phyloP scores from a whole-genome alignment of 371 early-diverging fungal genomes.

The Apophysomyces sp. region DNA sequence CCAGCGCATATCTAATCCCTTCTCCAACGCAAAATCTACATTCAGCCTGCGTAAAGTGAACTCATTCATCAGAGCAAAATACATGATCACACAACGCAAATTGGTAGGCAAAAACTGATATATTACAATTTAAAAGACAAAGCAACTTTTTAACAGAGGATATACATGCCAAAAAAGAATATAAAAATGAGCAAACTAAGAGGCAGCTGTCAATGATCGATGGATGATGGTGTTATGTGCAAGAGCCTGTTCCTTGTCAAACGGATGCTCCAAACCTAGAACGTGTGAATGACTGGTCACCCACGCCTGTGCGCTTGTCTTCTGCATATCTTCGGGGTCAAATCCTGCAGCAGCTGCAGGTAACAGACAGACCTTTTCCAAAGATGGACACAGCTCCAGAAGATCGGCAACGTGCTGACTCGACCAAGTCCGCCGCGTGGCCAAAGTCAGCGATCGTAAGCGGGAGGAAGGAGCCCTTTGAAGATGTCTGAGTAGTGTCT shows the following conservation, averaged over 20 bases:
- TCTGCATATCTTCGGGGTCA: conserved; percentile 6
- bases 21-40: too few relatives aligned
- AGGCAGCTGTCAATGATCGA: neutral
- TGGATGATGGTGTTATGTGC: conserved; percentile 10
- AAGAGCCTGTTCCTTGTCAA: neutral
- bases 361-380: conserved; percentile 24
- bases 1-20: too few relatives aligned
- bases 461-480: conserved; percentile 4
- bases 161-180: neutral
- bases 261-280: neutral
- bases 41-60: too few relatives aligned
- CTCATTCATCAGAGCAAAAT: too few relatives aligned
- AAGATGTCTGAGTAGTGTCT: conserved; percentile 23
- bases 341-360: conserved; percentile 22
- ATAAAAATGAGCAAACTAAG: conserved; percentile 4
- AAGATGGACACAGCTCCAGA: conserved; percentile 21
- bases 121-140: neutral
- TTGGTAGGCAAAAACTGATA: too few relatives aligned
- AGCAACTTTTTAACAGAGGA: neutral
- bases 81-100: too few relatives aligned
- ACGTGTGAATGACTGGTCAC: neutral
- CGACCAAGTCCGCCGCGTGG: conserved; percentile 36
- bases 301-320: neutral
- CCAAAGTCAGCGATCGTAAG: conserved; percentile 22
- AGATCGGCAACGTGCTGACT: conserved; percentile 25